Conservation (phyloP, 495 filamentous ascomycete genomes). For the Neurospora discreta region DNA sequence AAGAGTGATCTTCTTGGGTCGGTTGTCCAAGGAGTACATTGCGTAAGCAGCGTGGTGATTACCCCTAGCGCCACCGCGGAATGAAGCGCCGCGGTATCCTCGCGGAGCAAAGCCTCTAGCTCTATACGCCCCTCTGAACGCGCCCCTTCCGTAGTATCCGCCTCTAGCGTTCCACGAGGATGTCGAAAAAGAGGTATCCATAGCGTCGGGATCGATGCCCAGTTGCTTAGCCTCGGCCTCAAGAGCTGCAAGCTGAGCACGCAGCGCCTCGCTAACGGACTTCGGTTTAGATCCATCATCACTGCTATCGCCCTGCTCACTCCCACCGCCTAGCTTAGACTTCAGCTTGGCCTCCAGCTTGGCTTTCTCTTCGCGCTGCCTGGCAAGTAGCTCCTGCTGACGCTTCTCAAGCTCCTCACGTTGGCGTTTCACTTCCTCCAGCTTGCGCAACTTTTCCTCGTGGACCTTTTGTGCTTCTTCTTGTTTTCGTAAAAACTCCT, state of each 20-base stretch:
- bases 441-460: slow-evolving; percentile 65
- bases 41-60: slow-evolving; percentile 44
- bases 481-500: slow-evolving; percentile 66
- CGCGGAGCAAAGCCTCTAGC: slow-evolving; percentile 34
- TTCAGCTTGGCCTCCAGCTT: slow-evolving; percentile 47
- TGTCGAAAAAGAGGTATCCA: slow-evolving; percentile 30
- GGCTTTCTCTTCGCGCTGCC: slow-evolving; percentile 64
- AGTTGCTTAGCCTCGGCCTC: slow-evolving; percentile 76
- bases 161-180: slow-evolving; percentile 21
- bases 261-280: slow-evolving; percentile 44
- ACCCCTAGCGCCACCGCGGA: slow-evolving; percentile 44
- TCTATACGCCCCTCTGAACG: slow-evolving; percentile 29
- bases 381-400: slow-evolving; percentile 62
- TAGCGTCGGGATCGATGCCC: slow-evolving; percentile 53
- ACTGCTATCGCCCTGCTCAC: slow-evolving; percentile 1
- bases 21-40: slow-evolving; percentile 75
- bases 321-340: slow-evolving; percentile 22
- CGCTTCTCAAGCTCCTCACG: slow-evolving; percentile 64
- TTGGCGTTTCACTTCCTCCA: slow-evolving; percentile 61
- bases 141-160: slow-evolving; percentile 33
- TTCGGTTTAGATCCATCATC: slow-evolving; percentile 19
- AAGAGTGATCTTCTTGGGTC: slow-evolving; percentile 67
- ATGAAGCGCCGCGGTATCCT: slow-evolving; percentile 18
- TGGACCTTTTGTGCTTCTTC: slow-evolving; percentile 67
- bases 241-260: slow-evolving; percentile 68